A percentile compares a stretch with the other conserved stretches of the same genome.
phyloP scores from a whole-genome alignment of 2,329 filamentous ascomycete species.

The Monilinia fructigena region DNA sequence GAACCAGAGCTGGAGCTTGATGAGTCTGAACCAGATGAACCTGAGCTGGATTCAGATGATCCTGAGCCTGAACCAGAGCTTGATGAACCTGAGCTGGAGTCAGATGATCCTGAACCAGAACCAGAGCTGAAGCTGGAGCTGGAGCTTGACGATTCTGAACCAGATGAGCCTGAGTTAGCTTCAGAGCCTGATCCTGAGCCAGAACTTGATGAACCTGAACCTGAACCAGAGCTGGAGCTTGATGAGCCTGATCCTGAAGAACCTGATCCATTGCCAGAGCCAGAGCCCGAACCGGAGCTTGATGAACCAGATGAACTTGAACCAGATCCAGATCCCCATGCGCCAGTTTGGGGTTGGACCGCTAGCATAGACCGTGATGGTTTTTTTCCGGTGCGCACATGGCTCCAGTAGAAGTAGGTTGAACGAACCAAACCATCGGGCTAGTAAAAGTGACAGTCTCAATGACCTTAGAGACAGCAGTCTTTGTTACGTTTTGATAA shows the following conservation, averaged over 20 bases:
- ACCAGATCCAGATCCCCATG: neutral
- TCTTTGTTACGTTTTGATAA: neutral
- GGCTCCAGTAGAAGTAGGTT: conserved; percentile 1
- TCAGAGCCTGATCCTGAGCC: neutral
- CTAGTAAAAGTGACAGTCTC: conserved; percentile 4
- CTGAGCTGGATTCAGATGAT: neutral
- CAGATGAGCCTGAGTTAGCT: too few relatives aligned
- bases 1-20: neutral
- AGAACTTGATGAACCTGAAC: neutral
- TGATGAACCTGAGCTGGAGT: neutral
- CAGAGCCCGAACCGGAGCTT: neutral
- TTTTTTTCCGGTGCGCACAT: conserved; percentile 18
- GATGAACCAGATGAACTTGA: neutral
- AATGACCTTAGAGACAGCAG: conserved; percentile 15
- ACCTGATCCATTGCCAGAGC: neutral
- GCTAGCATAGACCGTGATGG: conserved; percentile 11
- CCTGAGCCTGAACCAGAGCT: neutral
- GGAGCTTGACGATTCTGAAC: neutral
- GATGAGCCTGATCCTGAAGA: neutral
- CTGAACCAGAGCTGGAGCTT: neutral
- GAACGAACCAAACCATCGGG: conserved; percentile 20
- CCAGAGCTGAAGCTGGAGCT: too few relatives aligned
- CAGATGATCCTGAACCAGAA: neutral
- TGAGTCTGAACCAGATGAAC: neutral
- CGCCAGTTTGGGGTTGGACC: conserved; percentile 7